A percentile compares a stretch with the other conserved stretches of the same genome.
Conservation (phyloP, 75 land plant genomes). For the Picea sitchensis region DNA sequence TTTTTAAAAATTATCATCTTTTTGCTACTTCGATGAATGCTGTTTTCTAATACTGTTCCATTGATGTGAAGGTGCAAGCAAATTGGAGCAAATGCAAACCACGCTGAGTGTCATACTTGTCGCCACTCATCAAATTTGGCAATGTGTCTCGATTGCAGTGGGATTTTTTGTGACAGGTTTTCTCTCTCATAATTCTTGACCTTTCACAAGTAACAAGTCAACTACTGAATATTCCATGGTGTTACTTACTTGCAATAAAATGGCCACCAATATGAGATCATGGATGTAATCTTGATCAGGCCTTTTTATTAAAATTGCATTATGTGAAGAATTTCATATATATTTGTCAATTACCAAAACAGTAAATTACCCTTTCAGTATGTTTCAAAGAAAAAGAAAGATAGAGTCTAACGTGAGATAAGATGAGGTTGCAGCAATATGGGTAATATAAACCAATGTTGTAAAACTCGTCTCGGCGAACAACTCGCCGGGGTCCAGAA, state of each 20-base stretch:
- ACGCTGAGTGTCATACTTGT: conserved; percentile 45
- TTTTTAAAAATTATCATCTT: background rate
- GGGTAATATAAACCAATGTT: too few relatives aligned
- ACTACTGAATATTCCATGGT: too few relatives aligned
- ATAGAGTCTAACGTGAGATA: too few relatives aligned
- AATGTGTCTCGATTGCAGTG: conserved; percentile 47
- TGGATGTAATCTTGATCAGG: background rate
- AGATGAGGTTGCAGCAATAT: too few relatives aligned
- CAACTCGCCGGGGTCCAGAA: too few relatives aligned
- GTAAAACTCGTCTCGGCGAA: too few relatives aligned
- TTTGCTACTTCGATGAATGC: background rate
- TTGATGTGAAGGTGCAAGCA: conserved; percentile 42
- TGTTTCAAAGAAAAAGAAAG: too few relatives aligned
- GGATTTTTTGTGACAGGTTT: conserved; percentile 51
- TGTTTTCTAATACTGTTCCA: background rate
- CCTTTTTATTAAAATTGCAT: background rate
- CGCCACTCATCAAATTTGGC: conserved; percentile 30
- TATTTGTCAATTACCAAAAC: background rate
- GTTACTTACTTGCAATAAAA: too few relatives aligned
- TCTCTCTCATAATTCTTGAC: background rate
- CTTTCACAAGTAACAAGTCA: background rate
- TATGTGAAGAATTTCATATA: background rate
- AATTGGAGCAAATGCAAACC: conserved; percentile 27
- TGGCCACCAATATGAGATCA: too few relatives aligned
- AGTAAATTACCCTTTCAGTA: background rate